Conservation (phyloP, 225 moss, liverwort and hornwort species). For the Straminergon stramineum region DNA sequence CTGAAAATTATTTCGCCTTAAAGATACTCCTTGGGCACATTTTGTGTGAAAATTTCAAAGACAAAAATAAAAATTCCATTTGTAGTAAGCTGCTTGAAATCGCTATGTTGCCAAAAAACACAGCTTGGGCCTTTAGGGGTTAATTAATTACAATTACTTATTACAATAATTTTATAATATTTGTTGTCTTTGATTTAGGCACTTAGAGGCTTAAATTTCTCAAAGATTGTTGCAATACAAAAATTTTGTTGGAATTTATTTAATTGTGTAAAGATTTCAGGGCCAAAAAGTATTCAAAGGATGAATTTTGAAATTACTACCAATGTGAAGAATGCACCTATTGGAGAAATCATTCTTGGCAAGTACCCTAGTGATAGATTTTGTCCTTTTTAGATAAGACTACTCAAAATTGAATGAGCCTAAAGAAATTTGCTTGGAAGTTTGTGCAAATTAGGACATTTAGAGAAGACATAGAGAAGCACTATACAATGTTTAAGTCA, state of each 20-base stretch:
- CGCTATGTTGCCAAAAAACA: too few species aligned
- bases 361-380: background rate
- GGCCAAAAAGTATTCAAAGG: fast-evolving
- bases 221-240: background rate
- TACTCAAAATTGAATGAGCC: background rate
- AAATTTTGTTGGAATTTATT: background rate
- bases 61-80: too few species aligned
- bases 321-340: background rate
- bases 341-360: background rate
- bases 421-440: fast-evolving
- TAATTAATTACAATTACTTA: background rate
- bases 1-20: too few species aligned
- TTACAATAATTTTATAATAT: background rate
- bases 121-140: too few species aligned
- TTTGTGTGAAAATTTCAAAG: too few species aligned
- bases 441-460: background rate
- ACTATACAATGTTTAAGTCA: background rate
- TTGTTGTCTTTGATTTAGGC: background rate
- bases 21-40: too few species aligned
- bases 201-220: background rate
- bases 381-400: background rate
- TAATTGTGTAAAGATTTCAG: fast-evolving
- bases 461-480: fast-evolving
- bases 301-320: fast-evolving
- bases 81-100: too few species aligned